Evolutionary conservation across 768 basidiomycete species (phyloP).

Genomic region (Suillus tomentosus): DNA sequence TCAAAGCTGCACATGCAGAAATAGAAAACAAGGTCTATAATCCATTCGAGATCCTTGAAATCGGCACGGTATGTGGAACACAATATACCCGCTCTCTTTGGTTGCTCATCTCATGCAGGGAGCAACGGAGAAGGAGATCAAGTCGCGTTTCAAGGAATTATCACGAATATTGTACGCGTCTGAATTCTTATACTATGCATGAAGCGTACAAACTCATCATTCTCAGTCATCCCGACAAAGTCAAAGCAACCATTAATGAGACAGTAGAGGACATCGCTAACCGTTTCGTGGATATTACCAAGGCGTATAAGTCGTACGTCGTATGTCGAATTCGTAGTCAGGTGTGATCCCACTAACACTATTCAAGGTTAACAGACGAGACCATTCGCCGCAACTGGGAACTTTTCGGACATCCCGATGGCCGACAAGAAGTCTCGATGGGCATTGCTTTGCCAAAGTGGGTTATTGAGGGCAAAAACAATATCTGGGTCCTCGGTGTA

Average conservation of each 20-base stretch:
- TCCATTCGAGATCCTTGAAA: conserved; percentile 92
- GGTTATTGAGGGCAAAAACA: conserved; percentile 92
- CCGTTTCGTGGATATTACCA: conserved; percentile 90
- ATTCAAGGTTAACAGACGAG: conserved; percentile 81
- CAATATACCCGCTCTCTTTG: background rate
- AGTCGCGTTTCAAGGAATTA: conserved; percentile 91
- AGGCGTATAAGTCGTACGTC: conserved; percentile 92
- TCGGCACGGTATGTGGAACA: conserved; percentile 53
- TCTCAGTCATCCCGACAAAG: conserved; percentile 94
- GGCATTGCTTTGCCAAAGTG: conserved; percentile 94
- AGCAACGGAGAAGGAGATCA: conserved; percentile 85
- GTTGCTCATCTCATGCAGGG: conserved; percentile 43
- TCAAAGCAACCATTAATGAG: conserved; percentile 76
- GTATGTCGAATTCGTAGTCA: background rate
- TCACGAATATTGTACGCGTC: conserved; percentile 77
- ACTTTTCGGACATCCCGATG: conserved; percentile 92
- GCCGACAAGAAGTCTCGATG: conserved; percentile 91
- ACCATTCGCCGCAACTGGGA: conserved; percentile 88
- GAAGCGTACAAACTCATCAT: conserved; percentile 8
- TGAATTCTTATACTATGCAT: background rate
- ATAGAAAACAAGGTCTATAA: conserved; percentile 78
- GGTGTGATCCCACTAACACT: conserved; percentile 6
- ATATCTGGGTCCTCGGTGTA: conserved; percentile 83
- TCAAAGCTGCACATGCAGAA: conserved; percentile 56
- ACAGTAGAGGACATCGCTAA: conserved; percentile 85